phyloP scores from a whole-genome alignment of 2,329 filamentous ascomycete species.

The Pyrenochaeta sp. region DNA sequence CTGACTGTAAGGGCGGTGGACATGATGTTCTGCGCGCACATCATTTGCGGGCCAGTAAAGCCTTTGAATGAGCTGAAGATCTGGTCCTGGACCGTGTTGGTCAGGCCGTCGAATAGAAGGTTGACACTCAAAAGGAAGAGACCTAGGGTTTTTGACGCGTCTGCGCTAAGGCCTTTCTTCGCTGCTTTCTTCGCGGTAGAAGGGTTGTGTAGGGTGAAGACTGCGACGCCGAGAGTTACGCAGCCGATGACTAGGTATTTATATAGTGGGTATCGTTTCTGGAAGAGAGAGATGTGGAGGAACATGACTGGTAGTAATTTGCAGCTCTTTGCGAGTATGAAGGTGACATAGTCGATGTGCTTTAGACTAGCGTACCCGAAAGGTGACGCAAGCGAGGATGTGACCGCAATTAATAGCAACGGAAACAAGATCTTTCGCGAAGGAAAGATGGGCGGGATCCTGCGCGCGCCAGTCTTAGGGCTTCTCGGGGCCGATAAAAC shows the following conservation, averaged over 20 bases:
- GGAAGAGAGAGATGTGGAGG: slow-evolving; percentile 91
- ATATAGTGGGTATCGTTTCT: slow-evolving; percentile 87
- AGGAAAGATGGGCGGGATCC: slow-evolving; percentile 74
- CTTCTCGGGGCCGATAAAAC: slow-evolving; percentile 66
- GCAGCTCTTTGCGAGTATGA: slow-evolving; percentile 96
- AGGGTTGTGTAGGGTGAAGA: slow-evolving; percentile 88
- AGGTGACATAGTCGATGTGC: slow-evolving; percentile 98
- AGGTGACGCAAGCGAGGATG: slow-evolving; percentile 87
- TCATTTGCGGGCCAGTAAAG: slow-evolving; percentile 96
- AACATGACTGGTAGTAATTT: slow-evolving; percentile 99
- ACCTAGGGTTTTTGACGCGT: slow-evolving; percentile 74
- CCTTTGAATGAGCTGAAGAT: slow-evolving; percentile 81
- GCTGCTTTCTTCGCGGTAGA: slow-evolving; percentile 48
- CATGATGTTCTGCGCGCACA: slow-evolving; percentile 96
- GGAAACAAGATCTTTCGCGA: slow-evolving; percentile 76
- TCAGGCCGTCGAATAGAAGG: slow-evolving; percentile 92
- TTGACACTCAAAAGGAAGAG: slow-evolving; percentile 86
- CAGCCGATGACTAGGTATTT: slow-evolving; percentile 94
- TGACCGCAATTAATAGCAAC: slow-evolving; percentile 84
- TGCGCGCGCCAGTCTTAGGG: slow-evolving; percentile 37
- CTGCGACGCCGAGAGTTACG: slow-evolving; percentile 89
- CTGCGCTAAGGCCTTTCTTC: slow-evolving; percentile 64
- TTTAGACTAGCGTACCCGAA: slow-evolving; percentile 93
- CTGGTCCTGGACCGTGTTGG: slow-evolving; percentile 95
- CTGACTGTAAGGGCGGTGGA: slow-evolving; percentile 76